Conservation (phyloP, 805 yeast species). For the Pichia eremophila region DNA sequence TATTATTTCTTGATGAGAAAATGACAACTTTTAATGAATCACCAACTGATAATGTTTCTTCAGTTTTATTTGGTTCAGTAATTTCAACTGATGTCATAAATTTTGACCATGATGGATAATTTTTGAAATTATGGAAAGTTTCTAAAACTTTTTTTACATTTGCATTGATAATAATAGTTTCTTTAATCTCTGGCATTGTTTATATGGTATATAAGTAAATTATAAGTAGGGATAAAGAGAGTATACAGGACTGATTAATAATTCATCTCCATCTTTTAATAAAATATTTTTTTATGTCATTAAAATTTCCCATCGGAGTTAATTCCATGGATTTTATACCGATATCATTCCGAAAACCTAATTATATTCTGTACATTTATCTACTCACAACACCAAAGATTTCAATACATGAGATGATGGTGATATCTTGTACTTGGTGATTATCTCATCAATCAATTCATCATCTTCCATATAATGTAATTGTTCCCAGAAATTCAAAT, state of each 20-base stretch:
- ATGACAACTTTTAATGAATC: background rate
- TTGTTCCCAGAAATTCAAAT: conserved; percentile 2
- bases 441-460: conserved; percentile 5
- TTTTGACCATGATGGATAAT: background rate
- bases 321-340: no score
- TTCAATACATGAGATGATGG: background rate
- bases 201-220: no score
- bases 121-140: background rate
- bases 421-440: background rate
- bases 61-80: background rate
- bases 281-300: no score
- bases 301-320: no score
- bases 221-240: no score
- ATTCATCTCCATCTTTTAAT: no score
- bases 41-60: background rate
- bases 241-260: no score
- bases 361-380: background rate
- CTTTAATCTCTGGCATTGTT: background rate
- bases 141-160: background rate
- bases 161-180: background rate
- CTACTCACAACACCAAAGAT: background rate
- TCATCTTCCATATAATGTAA: background rate
- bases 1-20: background rate
- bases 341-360: no score
- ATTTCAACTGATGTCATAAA: background rate